These are phyloP conservation scores for Solanum peruvianum DNA, from an alignment of 257 asterid genomes.

Conservation along the genomic window DNA sequence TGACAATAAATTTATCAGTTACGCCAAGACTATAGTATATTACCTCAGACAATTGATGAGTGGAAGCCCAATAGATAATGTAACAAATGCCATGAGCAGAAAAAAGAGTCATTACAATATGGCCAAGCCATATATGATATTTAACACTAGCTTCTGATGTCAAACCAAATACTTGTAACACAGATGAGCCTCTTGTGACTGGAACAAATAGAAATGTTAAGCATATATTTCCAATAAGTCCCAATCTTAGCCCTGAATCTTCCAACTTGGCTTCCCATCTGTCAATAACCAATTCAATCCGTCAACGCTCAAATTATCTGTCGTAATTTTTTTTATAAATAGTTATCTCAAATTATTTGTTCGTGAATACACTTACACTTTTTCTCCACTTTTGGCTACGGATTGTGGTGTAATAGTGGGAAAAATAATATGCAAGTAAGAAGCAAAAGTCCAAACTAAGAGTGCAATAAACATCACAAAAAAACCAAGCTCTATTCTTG, in stretches of 20 bases:
- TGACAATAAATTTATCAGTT: neutral
- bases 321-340: neutral
- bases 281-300: neutral
- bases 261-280: slow-evolving; percentile 76
- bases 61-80: slow-evolving; percentile 38
- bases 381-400: slow-evolving; percentile 36
- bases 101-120: slow-evolving; percentile 50
- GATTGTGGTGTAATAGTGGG: slow-evolving; percentile 37
- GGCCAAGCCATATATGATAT: slow-evolving; percentile 89
- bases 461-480: slow-evolving; percentile 72
- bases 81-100: slow-evolving; percentile 63
- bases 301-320: neutral
- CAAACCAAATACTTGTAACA: slow-evolving; percentile 51
- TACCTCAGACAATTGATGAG: slow-evolving; percentile 42
- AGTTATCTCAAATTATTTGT: neutral
- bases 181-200: slow-evolving; percentile 77
- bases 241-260: slow-evolving; percentile 34
- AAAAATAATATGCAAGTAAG: slow-evolving; percentile 26
- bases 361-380: slow-evolving; percentile 29
- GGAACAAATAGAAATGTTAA: slow-evolving; percentile 67
- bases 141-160: slow-evolving; percentile 75
- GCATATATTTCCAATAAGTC: slow-evolving; percentile 53
- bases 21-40: neutral
- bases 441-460: slow-evolving; percentile 47
- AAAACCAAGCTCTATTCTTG: slow-evolving; percentile 56